These are phyloP conservation scores for Saturnispora silvae DNA, from an alignment of 805 yeast species.

Conservation along the genomic window DNA sequence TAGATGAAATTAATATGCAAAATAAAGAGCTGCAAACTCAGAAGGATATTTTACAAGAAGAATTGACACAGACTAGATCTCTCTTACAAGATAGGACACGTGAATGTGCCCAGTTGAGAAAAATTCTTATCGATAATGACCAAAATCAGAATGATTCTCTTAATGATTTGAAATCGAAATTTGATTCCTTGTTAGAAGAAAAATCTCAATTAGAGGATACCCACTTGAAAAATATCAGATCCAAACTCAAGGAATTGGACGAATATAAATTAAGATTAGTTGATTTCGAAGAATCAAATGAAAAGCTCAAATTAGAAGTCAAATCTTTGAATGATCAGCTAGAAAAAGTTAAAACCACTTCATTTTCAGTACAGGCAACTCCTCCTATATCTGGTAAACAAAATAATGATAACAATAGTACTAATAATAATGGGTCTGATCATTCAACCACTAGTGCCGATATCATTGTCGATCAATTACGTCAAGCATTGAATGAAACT, in stretches of 20 bases:
- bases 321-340: slow-evolving; percentile 7
- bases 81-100: slow-evolving; percentile 71
- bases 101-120: slow-evolving; percentile 64
- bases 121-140: slow-evolving; percentile 59
- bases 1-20: slow-evolving; percentile 61
- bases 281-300: slow-evolving; percentile 19
- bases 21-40: slow-evolving; percentile 52
- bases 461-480: slow-evolving; percentile 30
- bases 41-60: slow-evolving; percentile 67
- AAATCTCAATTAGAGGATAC: slow-evolving; percentile 50
- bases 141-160: slow-evolving; percentile 40
- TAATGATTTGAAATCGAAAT: slow-evolving; percentile 45
- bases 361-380: too few species aligned
- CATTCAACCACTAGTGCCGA: not conserved
- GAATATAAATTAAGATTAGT: slow-evolving; percentile 42
- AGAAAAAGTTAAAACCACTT: not conserved
- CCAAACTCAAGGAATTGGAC: slow-evolving; percentile 56
- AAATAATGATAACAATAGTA: too few species aligned
- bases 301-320: slow-evolving; percentile 8
- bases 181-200: slow-evolving; percentile 47
- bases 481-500: slow-evolving; percentile 41
- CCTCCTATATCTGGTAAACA: too few species aligned
- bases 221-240: slow-evolving; percentile 35
- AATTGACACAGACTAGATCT: slow-evolving; percentile 62
- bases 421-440: too few species aligned